Percentiles rank a stretch among this genome's conserved stretches.
Evolutionary conservation across 352 stramenopile species (phyloP).

Genomic region (Phytophthora pinifolia): DNA sequence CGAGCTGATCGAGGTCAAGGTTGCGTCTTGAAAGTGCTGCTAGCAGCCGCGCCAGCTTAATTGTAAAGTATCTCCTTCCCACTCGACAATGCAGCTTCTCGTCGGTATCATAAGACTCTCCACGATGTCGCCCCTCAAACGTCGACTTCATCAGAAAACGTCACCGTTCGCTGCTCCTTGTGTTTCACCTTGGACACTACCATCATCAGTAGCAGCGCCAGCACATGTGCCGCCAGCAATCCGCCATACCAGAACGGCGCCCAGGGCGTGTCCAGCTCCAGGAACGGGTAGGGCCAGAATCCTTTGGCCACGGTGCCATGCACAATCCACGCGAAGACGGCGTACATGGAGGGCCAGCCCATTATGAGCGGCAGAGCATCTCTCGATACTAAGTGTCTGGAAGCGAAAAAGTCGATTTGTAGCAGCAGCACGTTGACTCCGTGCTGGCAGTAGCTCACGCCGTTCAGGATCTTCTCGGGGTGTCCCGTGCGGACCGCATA

Average conservation of each 20-base stretch:
- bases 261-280: constrained; percentile 69
- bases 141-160: constrained; percentile 9
- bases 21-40: constrained; percentile 25
- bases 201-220: constrained; percentile 40
- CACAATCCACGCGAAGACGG: constrained; percentile 76
- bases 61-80: constrained; percentile 26
- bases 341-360: constrained; percentile 63
- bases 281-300: constrained; percentile 85
- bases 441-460: constrained; percentile 82
- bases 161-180: constrained; percentile 10
- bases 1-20: constrained; percentile 67
- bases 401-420: constrained; percentile 61
- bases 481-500: constrained; percentile 50
- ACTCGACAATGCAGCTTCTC: too few relatives aligned
- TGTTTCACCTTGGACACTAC: constrained; percentile 52
- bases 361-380: constrained; percentile 62
- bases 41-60: constrained; percentile 1
- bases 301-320: constrained; percentile 62
- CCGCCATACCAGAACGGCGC: constrained; percentile 73
- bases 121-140: neutral
- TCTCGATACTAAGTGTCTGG: constrained; percentile 52
- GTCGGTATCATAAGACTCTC: neutral
- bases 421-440: constrained; percentile 69
- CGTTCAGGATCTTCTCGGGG: constrained; percentile 64
- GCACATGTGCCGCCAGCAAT: constrained; percentile 51